Conservation (phyloP, 345 rosid species). For the Camelina hispida region DNA sequence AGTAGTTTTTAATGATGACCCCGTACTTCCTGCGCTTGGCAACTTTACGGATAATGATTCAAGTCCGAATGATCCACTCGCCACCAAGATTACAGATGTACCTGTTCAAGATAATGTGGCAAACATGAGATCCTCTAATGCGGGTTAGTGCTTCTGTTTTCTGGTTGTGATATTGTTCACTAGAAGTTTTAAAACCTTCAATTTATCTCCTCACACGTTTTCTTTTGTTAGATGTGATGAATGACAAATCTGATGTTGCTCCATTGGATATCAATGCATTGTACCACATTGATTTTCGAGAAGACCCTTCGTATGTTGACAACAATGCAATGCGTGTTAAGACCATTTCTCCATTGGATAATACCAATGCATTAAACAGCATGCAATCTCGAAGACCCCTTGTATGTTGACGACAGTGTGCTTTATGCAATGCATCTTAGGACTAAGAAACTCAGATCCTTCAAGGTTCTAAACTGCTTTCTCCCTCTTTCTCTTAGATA, state of each 20-base stretch:
- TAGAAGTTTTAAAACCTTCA: not conserved
- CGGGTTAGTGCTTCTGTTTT: slow-evolving; percentile 48
- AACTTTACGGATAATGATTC: slow-evolving; percentile 30
- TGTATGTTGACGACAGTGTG: slow-evolving; percentile 46
- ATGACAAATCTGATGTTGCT: slow-evolving; percentile 40
- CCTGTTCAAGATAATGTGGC: slow-evolving; percentile 32
- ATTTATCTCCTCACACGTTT: not conserved
- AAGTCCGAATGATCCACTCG: not conserved
- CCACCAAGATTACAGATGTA: slow-evolving; percentile 18
- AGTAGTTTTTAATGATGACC: slow-evolving; percentile 8
- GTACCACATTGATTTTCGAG: slow-evolving; percentile 47
- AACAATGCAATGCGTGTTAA: slow-evolving; percentile 53
- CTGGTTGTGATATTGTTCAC: not conserved
- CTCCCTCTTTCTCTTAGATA: slow-evolving; percentile 28
- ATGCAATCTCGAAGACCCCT: slow-evolving; percentile 50
- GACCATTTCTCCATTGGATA: slow-evolving; percentile 49
- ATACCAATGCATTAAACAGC: slow-evolving; percentile 53
- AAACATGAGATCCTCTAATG: slow-evolving; percentile 31
- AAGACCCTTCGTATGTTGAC: slow-evolving; percentile 52
- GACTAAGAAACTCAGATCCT: slow-evolving; percentile 56
- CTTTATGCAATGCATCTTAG: slow-evolving; percentile 54
- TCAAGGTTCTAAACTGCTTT: slow-evolving; percentile 56
- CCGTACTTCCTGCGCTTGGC: slow-evolving; percentile 22
- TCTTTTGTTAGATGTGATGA: slow-evolving; percentile 20
- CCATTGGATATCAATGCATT: slow-evolving; percentile 59